Conservation (phyloP, 371 early-diverging fungal genomes). For the Rhizopus microsporus region DNA sequence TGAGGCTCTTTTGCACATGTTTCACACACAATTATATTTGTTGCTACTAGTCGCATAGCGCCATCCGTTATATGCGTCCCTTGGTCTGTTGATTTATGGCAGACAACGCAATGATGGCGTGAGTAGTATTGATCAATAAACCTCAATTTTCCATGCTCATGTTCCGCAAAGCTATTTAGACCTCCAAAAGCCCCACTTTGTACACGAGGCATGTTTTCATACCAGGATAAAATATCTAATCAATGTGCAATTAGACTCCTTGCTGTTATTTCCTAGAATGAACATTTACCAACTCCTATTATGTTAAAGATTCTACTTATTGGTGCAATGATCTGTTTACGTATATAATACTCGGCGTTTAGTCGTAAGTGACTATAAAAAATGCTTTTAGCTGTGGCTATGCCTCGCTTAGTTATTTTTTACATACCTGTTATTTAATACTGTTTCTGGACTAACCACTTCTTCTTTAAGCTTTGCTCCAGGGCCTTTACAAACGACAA, state of each 20-base stretch:
- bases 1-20: conserved; percentile 19
- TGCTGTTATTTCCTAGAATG: background rate
- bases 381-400: background rate
- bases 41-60: background rate
- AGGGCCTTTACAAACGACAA: conserved; percentile 74
- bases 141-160: conserved; percentile 5
- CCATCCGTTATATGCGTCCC: background rate
- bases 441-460: conserved; percentile 67
- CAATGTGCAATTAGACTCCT: background rate
- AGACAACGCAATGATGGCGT: conserved; percentile 43
- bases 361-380: conserved; percentile 54
- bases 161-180: conserved; percentile 15
- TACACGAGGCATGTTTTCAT: conserved; percentile 63
- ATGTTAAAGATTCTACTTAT: conserved; percentile 78
- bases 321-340: conserved; percentile 82
- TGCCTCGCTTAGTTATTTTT: background rate
- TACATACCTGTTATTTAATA: conserved; percentile 55
- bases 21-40: conserved; percentile 27
- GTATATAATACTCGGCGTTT: conserved; percentile 82
- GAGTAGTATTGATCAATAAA: conserved; percentile 48
- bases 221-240: conserved; percentile 61
- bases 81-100: conserved; percentile 31
- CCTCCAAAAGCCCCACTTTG: conserved; percentile 34
- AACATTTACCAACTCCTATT: conserved; percentile 64
- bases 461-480: conserved; percentile 70